Percentiles rank a stretch among this genome's conserved stretches.
Conservation (phyloP, 1,284 basidiomycete genomes). For the Trametes versicolor region DNA sequence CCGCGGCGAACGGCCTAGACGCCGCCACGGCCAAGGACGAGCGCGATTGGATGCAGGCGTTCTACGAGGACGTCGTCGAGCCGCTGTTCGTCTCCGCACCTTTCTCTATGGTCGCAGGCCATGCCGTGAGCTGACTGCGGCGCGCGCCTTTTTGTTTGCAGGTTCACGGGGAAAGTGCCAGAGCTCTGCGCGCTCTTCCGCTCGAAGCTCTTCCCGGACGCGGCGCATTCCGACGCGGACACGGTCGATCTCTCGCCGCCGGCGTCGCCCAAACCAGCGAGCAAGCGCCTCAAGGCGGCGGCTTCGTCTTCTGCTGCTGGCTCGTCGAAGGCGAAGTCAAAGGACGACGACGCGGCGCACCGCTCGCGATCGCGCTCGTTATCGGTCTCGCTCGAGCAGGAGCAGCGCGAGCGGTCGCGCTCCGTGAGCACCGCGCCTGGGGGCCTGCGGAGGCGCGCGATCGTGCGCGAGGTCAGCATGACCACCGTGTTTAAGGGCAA, state of each 20-base stretch:
- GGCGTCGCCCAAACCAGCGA: slow-evolving; percentile 31
- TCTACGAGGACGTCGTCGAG: slow-evolving; percentile 72
- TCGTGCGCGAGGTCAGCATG: slow-evolving; percentile 79
- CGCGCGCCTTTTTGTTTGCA: slow-evolving; percentile 39
- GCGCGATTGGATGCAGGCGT: slow-evolving; percentile 77
- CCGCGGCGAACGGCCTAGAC: slow-evolving; percentile 34
- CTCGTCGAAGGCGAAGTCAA: slow-evolving; percentile 34
- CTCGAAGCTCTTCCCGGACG: slow-evolving; percentile 71
- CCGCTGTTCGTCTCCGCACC: slow-evolving; percentile 55
- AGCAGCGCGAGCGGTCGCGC: slow-evolving; percentile 53
- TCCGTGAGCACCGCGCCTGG: slow-evolving; percentile 47
- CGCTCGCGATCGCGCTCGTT: slow-evolving; percentile 68
- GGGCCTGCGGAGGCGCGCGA: slow-evolving; percentile 53
- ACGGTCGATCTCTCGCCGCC: slow-evolving; percentile 42
- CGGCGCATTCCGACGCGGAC: slow-evolving; percentile 62
- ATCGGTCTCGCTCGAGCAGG: slow-evolving; percentile 68
- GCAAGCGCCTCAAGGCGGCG: slow-evolving; percentile 35
- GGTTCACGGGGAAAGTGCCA: slow-evolving; percentile 66
- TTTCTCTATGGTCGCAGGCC: not conserved
- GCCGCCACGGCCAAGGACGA: slow-evolving; percentile 46
- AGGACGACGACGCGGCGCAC: slow-evolving; percentile 23
- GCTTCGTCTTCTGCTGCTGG: slow-evolving; percentile 23
- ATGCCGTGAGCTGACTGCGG: slow-evolving; percentile 11
- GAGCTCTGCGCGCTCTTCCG: slow-evolving; percentile 66
- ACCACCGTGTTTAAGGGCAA: slow-evolving; percentile 66